phyloP scores from a whole-genome alignment of 805 yeast genomes.

The Wickerhamomyces canadensis region DNA sequence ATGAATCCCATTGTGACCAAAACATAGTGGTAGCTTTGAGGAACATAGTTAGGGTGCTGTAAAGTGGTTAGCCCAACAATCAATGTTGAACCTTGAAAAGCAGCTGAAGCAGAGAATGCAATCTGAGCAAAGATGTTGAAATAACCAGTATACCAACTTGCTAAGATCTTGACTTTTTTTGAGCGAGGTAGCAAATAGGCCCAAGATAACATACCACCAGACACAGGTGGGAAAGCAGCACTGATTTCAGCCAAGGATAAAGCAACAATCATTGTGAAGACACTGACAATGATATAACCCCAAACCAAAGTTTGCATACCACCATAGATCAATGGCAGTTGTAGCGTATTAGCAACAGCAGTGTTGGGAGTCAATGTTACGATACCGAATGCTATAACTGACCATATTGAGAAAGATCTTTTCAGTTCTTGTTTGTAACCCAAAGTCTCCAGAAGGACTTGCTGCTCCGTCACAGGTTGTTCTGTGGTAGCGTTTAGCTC shows the following conservation, averaged over 20 bases:
- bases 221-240: slow-evolving; percentile 28
- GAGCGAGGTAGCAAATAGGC: slow-evolving; percentile 27
- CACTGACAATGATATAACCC: slow-evolving; percentile 9
- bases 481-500: no score
- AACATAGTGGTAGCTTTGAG: slow-evolving; percentile 19
- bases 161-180: slow-evolving; percentile 17
- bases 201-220: slow-evolving; percentile 33
- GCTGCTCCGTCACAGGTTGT: slow-evolving; percentile 1
- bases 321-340: slow-evolving; percentile 19
- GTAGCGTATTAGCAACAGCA: slow-evolving; percentile 22
- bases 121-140: slow-evolving; percentile 24
- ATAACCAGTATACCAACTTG: slow-evolving; percentile 28
- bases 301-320: slow-evolving; percentile 9
- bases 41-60: slow-evolving; percentile 12
- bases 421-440: slow-evolving; percentile 24
- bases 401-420: slow-evolving; percentile 19
- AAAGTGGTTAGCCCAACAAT: slow-evolving; percentile 18
- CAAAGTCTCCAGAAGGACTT: slow-evolving; percentile 13
- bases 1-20: slow-evolving; percentile 20
- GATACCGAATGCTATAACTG: slow-evolving; percentile 22
- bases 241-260: slow-evolving; percentile 27
- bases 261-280: slow-evolving; percentile 16
- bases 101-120: slow-evolving; percentile 22
- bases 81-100: slow-evolving; percentile 22
- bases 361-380: slow-evolving; percentile 22